A percentile compares a stretch with the other conserved stretches of the same genome.
Conservation (phyloP, 192 early-diverging fungal genomes). For the Coemansia pectinata region DNA sequence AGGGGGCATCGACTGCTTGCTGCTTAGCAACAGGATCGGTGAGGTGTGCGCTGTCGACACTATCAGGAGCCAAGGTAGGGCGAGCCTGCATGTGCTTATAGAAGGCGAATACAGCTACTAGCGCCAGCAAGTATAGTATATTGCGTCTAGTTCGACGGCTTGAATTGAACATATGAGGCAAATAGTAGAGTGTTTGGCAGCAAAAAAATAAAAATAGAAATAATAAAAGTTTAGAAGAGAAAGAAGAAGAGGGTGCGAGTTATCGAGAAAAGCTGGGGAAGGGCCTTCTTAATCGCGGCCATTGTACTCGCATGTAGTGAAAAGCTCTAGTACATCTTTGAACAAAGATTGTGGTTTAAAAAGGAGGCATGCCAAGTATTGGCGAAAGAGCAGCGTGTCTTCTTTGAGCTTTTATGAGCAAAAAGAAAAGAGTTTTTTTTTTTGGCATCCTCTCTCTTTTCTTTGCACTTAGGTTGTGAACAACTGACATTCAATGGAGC, state of each 20-base stretch:
- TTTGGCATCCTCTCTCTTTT: too few relatives aligned
- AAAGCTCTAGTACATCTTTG: neutral
- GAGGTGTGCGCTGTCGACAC: neutral
- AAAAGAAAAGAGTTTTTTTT: too few relatives aligned
- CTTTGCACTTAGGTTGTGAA: too few relatives aligned
- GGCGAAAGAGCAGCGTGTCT: neutral
- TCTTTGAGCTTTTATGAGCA: neutral
- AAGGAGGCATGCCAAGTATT: neutral
- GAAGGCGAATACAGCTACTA: neutral
- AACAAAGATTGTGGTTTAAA: neutral
- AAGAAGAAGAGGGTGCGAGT: neutral
- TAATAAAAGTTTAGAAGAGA: neutral
- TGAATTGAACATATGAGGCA: neutral
- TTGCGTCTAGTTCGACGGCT: neutral
- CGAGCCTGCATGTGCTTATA: neutral
- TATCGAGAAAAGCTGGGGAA: neutral
- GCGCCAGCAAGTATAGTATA: neutral
- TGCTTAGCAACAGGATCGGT: neutral
- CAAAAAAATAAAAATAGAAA: neutral
- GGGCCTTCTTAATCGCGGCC: neutral
- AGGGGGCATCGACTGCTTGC: neutral
- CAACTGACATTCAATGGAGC: neutral
- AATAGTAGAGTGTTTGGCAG: neutral
- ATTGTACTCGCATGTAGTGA: neutral
- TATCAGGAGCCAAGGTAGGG: neutral